These are phyloP conservation scores for Dalbergia cultrata DNA, from an alignment of 306 rosid genomes.

Conservation along the genomic window DNA sequence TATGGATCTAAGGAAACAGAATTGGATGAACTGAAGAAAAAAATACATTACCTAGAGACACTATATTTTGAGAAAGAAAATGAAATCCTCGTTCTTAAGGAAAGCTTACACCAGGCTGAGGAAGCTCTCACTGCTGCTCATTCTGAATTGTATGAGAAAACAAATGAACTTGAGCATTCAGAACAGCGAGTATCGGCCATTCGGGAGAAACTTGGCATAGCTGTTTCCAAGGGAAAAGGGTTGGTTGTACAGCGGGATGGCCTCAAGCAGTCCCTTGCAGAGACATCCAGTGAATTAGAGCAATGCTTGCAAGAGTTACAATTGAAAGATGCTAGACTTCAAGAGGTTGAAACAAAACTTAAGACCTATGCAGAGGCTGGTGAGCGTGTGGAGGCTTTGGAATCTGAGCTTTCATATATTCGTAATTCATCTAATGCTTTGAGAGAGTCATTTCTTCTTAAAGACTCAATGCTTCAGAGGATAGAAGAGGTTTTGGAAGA, in stretches of 20 bases:
- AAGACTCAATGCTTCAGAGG: constrained; percentile 96
- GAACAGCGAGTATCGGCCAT: constrained; percentile 87
- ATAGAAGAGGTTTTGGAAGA: constrained; percentile 97
- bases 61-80: constrained; percentile 71
- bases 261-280: constrained; percentile 82
- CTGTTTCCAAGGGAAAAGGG: constrained; percentile 97
- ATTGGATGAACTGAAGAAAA: constrained; percentile 68
- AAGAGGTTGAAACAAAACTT: constrained; percentile 83
- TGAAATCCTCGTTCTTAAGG: constrained; percentile 75
- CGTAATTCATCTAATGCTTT: constrained; percentile 96
- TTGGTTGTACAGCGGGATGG: constrained; percentile 92
- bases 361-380: constrained; percentile 91
- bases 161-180: constrained; percentile 76
- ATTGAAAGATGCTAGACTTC: constrained; percentile 74
- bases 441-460: constrained; percentile 97
- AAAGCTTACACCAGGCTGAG: constrained; percentile 74
- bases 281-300: constrained; percentile 85
- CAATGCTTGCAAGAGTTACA: constrained; percentile 84
- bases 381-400: constrained; percentile 95
- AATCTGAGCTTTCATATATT: constrained; percentile 96
- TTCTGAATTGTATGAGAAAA: constrained; percentile 70
- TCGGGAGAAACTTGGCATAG: constrained; percentile 94
- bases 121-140: constrained; percentile 66
- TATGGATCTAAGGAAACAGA: constrained; percentile 60
- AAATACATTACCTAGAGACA: constrained; percentile 58